A percentile compares a stretch with the other conserved stretches of the same genome.
phyloP scores from a whole-genome alignment of 768 basidiomycete species.

The Phallus indusiatus region DNA sequence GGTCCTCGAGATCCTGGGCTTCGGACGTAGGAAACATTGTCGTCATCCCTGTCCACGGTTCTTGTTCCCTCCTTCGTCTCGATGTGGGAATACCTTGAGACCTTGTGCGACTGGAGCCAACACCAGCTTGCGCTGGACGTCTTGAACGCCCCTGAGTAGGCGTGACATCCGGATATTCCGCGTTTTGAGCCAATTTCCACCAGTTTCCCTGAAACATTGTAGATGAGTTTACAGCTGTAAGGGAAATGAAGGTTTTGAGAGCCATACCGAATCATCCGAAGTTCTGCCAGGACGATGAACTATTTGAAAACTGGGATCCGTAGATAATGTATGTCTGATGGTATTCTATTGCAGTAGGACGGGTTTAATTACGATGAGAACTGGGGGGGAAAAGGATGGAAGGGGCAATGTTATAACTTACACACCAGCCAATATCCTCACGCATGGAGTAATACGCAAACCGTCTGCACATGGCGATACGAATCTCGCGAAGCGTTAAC shows the following conservation, averaged over 20 bases:
- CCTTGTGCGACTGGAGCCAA: neutral
- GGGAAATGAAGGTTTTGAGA: neutral
- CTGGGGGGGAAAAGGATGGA: neutral
- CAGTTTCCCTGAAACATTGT: neutral
- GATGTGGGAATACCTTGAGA: neutral
- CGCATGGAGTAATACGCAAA: conserved; percentile 28
- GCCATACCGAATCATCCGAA: neutral
- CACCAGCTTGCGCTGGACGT: neutral
- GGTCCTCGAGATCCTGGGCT: neutral
- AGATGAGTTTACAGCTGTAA: neutral
- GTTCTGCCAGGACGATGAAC: neutral
- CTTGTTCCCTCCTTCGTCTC: neutral
- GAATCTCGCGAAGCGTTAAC: conserved; percentile 76
- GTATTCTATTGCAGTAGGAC: neutral
- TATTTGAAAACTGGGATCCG: neutral
- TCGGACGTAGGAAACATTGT: neutral
- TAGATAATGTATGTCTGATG: neutral
- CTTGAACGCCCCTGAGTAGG: neutral
- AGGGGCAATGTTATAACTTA: neutral
- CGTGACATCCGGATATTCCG: neutral
- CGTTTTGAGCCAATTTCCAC: neutral
- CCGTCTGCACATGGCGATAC: conserved; percentile 72
- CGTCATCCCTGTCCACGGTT: neutral
- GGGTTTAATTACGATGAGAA: neutral
- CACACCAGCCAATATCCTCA: neutral